Evolutionary conservation across 140 eudicot species (phyloP).

Genomic region (Cichorium intybus): DNA sequence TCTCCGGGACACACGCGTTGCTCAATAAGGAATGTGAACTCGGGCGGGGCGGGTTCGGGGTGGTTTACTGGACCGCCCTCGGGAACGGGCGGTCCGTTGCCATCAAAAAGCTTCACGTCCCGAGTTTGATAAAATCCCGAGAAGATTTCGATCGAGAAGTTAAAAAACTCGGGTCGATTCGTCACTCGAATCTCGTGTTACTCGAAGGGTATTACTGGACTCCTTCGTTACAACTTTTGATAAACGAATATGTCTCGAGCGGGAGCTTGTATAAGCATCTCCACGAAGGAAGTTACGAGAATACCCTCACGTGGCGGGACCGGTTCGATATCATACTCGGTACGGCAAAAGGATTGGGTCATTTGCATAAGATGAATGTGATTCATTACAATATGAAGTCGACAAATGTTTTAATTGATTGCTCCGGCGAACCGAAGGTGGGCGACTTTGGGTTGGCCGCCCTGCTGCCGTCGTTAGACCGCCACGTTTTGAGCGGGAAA

Average conservation of each 20-base stretch:
- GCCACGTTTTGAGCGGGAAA: slow-evolving; percentile 79
- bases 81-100: slow-evolving; percentile 77
- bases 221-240: slow-evolving; percentile 74
- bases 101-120: slow-evolving; percentile 66
- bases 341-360: slow-evolving; percentile 76
- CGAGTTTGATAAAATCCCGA: slow-evolving; percentile 67
- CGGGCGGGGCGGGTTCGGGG: slow-evolving; percentile 95
- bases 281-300: slow-evolving; percentile 50
- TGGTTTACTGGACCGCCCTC: slow-evolving; percentile 71
- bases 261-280: slow-evolving; percentile 82
- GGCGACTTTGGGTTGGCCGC: slow-evolving; percentile 85
- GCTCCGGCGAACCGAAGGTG: slow-evolving; percentile 68
- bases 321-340: slow-evolving; percentile 72
- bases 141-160: slow-evolving; percentile 82
- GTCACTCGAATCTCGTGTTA: slow-evolving; percentile 66
- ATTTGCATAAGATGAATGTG: slow-evolving; percentile 61
- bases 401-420: slow-evolving; percentile 59
- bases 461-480: slow-evolving; percentile 72
- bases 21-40: slow-evolving; percentile 78
- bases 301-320: slow-evolving; percentile 69
- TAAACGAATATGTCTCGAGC: slow-evolving; percentile 59
- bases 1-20: slow-evolving; percentile 62
- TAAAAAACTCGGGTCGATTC: slow-evolving; percentile 58
- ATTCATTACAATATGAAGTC: slow-evolving; percentile 90
- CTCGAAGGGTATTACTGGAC: slow-evolving; percentile 94